Base-by-base conservation (phyloP, 148 eudicot genomes). In the Nepenthes mirabilis region DNA sequence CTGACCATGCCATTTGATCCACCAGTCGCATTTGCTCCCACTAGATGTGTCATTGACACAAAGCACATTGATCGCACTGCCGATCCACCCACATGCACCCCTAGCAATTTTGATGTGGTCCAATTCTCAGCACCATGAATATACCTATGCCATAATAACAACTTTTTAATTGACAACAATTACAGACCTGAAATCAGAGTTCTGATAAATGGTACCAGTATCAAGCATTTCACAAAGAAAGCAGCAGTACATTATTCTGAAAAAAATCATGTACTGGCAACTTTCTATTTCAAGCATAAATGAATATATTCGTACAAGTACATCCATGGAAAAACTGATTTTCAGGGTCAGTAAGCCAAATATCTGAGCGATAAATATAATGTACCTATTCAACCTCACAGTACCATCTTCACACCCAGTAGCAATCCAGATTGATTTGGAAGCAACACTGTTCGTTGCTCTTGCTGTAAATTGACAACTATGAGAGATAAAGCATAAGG, bases 41-140 rank as follows among this genome's bases (percentile, higher is more conserved):
- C 68, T 54, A 65, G 64, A 78, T 93, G 75, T 55, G 79, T 52
- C 75, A 75, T 84, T 55, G 85, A 89, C 66, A 86, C 90, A 55
- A 65, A 86, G 72, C 83, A 89, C 59, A 93, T 68, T 59, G 99
- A 93, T 63, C 97, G 83, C 68, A 93, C 97, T 60, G 97, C 91
- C 48, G 99, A 93, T 70, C 99, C 99, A 62, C 96, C 99, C 64
- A 93, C 95, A 82, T 93, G 99, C 61, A 86, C 99, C 61, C 99
- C 99, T 48, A 93, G 91, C 73, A 86, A 74, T 63, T 84, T 87
- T 55, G 99, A 93, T 43, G 78, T 56, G 50, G 81, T 73, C 96
- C 99, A 93, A 65, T 76, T 76, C 59, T 74, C 71, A 57, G 57
- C 63, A 64, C 74, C 80, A 64, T 74, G 68, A 66, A 58, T 72